Evolutionary conservation across 2,329 filamentous ascomycete genomes (phyloP), one percentile per base, ranked within the genome.

Genomic region (Chrysosporium queenslandicum): DNA sequence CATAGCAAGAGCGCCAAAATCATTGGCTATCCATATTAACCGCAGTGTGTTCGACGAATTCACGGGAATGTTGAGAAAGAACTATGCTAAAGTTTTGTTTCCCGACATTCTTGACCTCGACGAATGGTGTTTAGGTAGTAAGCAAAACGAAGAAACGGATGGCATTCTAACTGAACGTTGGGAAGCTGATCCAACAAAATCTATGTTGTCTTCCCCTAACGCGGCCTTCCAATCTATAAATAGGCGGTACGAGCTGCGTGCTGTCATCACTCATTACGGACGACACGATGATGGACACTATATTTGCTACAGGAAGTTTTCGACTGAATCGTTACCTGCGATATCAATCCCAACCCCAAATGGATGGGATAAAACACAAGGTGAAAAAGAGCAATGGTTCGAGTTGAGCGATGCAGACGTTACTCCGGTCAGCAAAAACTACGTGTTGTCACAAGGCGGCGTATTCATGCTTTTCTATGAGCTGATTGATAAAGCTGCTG

Each of bases 381-480:
- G 68, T 32, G 64, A 60, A 23, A 59, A 72, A 12, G 73, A 78
- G 58, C 78, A 80, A 54, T 97, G 92, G 92, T 98, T 88, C 83
- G 78, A 86, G 14, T 75, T 97, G 25, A 97, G 91, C 65, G 91
- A 97, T 61, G 87, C 95, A 55, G 83, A 85, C 56, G 90, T 97
- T 6, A 80, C 76, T 55, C 76, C 79, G 58, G 85, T 90, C 21
- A 79, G 79, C 18, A 87, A 95, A 64, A 77, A 83, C 9, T 77
- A 78, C 25, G 86, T 94, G 0, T 71, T 92, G 47, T 77, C 75
- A 1, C 84, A 94, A 59, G 82, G 82, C 0, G 88, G 87, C 1
- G 91, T 90, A 0, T 97, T 97, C 64, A 97, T 98, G 91, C 77
- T 97, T 0, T 97, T 97, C 66, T 98, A 97, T 66, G 91, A 98